These are phyloP conservation scores for Endoconidiophora laricicola DNA, from an alignment of 2,329 filamentous ascomycete genomes.

Conservation along the genomic window DNA sequence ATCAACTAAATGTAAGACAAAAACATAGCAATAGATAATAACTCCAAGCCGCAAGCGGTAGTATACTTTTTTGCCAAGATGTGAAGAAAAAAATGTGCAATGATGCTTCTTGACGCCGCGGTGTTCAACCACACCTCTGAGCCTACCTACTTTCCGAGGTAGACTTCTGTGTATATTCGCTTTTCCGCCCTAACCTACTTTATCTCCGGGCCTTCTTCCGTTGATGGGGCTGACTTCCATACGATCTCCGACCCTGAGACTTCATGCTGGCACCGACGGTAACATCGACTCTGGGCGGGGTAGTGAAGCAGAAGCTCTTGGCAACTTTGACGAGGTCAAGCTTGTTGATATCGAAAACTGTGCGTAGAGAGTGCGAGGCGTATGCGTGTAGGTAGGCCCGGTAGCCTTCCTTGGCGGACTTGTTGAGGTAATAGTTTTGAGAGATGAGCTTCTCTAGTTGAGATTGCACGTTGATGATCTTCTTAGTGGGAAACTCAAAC, in stretches of 20 bases:
- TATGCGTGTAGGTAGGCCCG: slow-evolving; percentile 90
- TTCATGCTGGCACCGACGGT: slow-evolving; percentile 66
- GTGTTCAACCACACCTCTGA: not conserved
- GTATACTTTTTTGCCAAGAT: slow-evolving; percentile 6
- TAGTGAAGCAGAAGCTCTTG: slow-evolving; percentile 66
- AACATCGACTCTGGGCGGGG: slow-evolving; percentile 69
- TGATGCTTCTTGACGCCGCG: not conserved
- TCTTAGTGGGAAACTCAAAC: slow-evolving; percentile 85
- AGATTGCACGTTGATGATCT: slow-evolving; percentile 77
- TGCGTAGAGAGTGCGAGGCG: slow-evolving; percentile 48
- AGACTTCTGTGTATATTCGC: not conserved
- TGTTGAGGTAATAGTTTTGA: slow-evolving; percentile 95
- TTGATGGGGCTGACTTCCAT: slow-evolving; percentile 55
- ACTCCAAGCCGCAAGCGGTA: slow-evolving; percentile 7
- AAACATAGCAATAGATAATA: slow-evolving; percentile 7
- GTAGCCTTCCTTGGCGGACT: slow-evolving; percentile 63
- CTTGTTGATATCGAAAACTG: slow-evolving; percentile 63
- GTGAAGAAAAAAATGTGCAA: not conserved
- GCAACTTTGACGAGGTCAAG: slow-evolving; percentile 70
- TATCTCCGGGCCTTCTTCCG: slow-evolving; percentile 29
- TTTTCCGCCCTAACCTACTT: slow-evolving; percentile 4
- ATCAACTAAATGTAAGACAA: not conserved
- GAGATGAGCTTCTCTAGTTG: slow-evolving; percentile 88
- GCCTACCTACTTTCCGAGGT: not conserved
- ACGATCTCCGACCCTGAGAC: slow-evolving; percentile 51